A percentile compares a stretch with the other conserved stretches of the same genome.
These are phyloP conservation scores for Nepenthes gracilis DNA, from an alignment of 148 eudicot genomes.

Conservation along the genomic window DNA sequence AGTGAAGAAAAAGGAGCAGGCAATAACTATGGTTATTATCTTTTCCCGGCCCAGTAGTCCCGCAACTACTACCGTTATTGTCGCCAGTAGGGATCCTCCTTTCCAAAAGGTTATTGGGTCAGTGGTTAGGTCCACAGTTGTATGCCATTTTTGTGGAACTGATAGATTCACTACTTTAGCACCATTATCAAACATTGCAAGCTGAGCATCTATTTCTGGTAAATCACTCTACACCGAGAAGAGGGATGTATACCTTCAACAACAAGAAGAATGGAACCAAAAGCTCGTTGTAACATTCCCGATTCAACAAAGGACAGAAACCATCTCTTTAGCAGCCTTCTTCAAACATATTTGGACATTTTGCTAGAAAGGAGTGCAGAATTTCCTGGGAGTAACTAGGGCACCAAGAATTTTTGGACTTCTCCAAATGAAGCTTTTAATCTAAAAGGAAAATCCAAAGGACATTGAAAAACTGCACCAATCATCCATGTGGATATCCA, in stretches of 20 bases:
- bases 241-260: neutral
- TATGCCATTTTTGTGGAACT: slow-evolving; percentile 6
- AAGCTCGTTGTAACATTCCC: neutral
- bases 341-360: too few relatives aligned
- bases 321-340: too few relatives aligned
- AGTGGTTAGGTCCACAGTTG: slow-evolving; percentile 11
- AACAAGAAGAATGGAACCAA: slow-evolving; percentile 1
- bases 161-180: slow-evolving; percentile 3
- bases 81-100: slow-evolving; percentile 12
- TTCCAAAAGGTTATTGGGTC: slow-evolving; percentile 12
- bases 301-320: too few relatives aligned
- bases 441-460: too few relatives aligned
- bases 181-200: neutral
- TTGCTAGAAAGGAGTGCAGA: too few relatives aligned
- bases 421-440: too few relatives aligned
- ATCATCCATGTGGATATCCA: too few relatives aligned
- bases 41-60: neutral
- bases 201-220: neutral
- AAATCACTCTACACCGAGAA: neutral
- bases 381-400: too few relatives aligned
- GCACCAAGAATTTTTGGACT: too few relatives aligned
- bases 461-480: too few relatives aligned
- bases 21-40: slow-evolving; percentile 2
- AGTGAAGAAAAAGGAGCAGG: neutral
- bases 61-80: slow-evolving; percentile 3